A percentile compares a stretch with the other conserved stretches of the same genome.
Conservation (phyloP, 1,139 yeast genomes). For the Lodderomyces beijingensis region DNA sequence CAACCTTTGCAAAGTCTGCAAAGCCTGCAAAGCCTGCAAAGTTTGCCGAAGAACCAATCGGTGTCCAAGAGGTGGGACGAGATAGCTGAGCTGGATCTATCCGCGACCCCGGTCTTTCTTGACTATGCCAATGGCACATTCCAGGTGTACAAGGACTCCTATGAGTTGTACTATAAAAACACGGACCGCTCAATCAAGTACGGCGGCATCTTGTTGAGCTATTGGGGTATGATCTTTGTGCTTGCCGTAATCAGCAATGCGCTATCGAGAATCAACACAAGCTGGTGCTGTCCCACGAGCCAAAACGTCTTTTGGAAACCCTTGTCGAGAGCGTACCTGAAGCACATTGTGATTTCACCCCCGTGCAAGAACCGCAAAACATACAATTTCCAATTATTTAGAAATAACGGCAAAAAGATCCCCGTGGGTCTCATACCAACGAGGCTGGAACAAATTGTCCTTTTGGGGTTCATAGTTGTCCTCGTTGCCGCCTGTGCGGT, state of each 20-base stretch:
- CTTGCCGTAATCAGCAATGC: slow-evolving; percentile 36
- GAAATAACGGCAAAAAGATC: no score
- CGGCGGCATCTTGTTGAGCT: slow-evolving; percentile 47
- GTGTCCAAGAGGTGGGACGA: background rate
- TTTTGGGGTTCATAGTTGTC: slow-evolving; percentile 39
- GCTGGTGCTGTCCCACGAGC: no score
- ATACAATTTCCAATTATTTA: background rate
- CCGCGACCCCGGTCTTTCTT: slow-evolving; percentile 8
- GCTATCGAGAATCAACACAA: slow-evolving; percentile 14
- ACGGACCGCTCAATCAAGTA: slow-evolving; percentile 35
- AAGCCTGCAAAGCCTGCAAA: slow-evolving; percentile 1
- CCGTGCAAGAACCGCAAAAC: background rate
- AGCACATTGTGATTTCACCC: background rate
- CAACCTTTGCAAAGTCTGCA: background rate
- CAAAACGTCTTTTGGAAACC: no score
- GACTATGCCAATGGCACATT: slow-evolving; percentile 6
- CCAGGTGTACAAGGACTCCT: slow-evolving; percentile 8
- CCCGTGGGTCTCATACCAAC: slow-evolving; percentile 20
- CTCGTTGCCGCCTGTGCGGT: slow-evolving; percentile 34
- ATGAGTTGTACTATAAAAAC: slow-evolving; percentile 9
- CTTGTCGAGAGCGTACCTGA: background rate
- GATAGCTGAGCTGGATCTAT: slow-evolving; percentile 1
- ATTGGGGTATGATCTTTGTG: slow-evolving; percentile 44
- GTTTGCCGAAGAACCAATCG: background rate
- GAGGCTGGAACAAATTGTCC: slow-evolving; percentile 23